Evolutionary conservation across 2,329 filamentous ascomycete genomes (phyloP).

Genomic region (Ustulina deusta): DNA sequence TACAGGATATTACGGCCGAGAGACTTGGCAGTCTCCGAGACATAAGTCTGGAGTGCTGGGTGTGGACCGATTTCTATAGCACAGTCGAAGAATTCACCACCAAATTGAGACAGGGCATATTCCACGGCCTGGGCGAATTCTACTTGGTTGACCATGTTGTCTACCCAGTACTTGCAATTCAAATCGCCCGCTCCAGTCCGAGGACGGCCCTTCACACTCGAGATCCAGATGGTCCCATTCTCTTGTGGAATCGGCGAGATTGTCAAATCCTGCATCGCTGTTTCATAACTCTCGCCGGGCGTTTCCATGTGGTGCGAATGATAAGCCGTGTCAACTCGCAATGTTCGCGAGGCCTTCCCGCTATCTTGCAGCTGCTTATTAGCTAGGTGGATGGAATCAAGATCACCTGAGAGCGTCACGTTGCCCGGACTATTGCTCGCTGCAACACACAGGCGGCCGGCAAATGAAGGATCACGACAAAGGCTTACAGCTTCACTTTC

Average conservation of each 20-base stretch:
- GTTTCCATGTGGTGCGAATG: constrained; percentile 62
- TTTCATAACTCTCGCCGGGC: constrained; percentile 52
- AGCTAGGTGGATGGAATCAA: constrained; percentile 42
- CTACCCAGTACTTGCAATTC: constrained; percentile 53
- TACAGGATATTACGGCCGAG: constrained; percentile 43
- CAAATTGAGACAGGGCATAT: constrained; percentile 41
- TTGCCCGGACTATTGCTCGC: constrained; percentile 48
- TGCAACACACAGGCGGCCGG: constrained; percentile 45
- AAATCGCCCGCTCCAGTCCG: constrained; percentile 40
- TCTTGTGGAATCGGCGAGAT: constrained; percentile 45
- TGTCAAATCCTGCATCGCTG: constrained; percentile 47
- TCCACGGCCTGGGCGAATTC: constrained; percentile 54
- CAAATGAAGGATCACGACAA: constrained; percentile 41
- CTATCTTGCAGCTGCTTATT: constrained; percentile 36
- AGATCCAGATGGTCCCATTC: constrained; percentile 54
- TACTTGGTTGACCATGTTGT: constrained; percentile 58
- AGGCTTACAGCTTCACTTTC: constrained; percentile 46
- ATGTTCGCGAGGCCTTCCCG: constrained; percentile 51
- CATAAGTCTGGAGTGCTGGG: constrained; percentile 46
- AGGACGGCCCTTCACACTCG: constrained; percentile 53
- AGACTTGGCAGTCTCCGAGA: constrained; percentile 43
- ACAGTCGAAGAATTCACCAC: constrained; percentile 46
- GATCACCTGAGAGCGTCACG: constrained; percentile 50
- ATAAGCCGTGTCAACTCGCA: constrained; percentile 61
- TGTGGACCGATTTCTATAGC: constrained; percentile 51